Conservation (phyloP, 768 basidiomycete species). For the Suillus fuscotomentosus region DNA sequence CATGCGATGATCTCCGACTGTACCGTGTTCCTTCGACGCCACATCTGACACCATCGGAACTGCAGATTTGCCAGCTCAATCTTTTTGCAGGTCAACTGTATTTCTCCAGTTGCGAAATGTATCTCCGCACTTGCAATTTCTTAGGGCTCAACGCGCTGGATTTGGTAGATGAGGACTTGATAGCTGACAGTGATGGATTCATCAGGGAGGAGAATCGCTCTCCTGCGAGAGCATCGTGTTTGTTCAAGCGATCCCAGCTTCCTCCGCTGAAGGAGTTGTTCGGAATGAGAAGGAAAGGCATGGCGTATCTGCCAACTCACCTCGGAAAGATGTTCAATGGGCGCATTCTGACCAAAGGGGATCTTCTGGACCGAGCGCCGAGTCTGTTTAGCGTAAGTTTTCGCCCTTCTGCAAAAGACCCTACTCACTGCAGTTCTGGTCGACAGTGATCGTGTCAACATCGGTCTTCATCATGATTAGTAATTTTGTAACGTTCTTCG, state of each 20-base stretch:
- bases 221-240: background rate
- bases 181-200: background rate
- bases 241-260: background rate
- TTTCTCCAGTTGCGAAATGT: background rate
- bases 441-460: background rate
- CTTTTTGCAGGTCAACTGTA: slow-evolving; percentile 1
- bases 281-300: slow-evolving; percentile 36
- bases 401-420: background rate
- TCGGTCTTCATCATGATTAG: background rate
- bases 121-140: background rate
- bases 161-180: background rate
- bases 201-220: background rate
- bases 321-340: slow-evolving; percentile 39
- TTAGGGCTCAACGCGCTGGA: background rate
- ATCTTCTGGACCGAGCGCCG: slow-evolving; percentile 16
- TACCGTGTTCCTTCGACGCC: background rate
- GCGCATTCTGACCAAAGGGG: slow-evolving; percentile 20
- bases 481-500: background rate
- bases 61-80: background rate
- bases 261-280: background rate
- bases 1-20: slow-evolving; percentile 34
- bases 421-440: background rate
- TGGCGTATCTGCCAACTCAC: slow-evolving; percentile 35
- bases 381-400: background rate
- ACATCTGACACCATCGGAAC: background rate